phyloP scores from a whole-genome alignment of 2,329 filamentous ascomycete species.

The Xylaria sp. region DNA sequence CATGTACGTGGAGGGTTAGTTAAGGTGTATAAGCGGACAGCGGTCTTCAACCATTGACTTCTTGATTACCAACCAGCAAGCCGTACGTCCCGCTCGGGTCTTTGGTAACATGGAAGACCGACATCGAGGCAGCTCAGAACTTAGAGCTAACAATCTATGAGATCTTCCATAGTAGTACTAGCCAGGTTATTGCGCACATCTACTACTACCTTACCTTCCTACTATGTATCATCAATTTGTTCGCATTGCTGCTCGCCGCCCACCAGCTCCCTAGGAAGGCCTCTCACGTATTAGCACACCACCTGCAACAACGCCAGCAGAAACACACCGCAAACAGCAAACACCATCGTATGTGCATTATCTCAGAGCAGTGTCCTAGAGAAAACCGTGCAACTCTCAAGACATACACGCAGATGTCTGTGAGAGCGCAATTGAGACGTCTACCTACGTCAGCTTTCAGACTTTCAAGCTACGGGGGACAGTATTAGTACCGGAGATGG shows the following conservation, averaged over 20 bases:
- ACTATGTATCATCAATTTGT: no score
- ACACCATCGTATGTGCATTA: background rate
- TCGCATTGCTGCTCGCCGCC: no score
- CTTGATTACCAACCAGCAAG: slow-evolving; percentile 30
- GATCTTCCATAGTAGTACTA: no score
- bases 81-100: slow-evolving; percentile 8
- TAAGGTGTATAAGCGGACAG: background rate
- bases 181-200: no score
- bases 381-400: background rate
- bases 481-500: slow-evolving; percentile 16
- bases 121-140: slow-evolving; percentile 9
- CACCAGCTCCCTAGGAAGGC: no score
- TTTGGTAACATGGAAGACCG: slow-evolving; percentile 13
- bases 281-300: no score
- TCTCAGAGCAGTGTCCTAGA: background rate
- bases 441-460: background rate
- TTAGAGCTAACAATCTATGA: background rate
- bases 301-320: background rate
- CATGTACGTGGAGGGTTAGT: no score
- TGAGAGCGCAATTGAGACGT: background rate
- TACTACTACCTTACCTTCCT: no score
- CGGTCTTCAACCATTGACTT: background rate
- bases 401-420: background rate
- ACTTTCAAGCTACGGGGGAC: background rate
- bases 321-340: background rate